Evolutionary conservation across 768 basidiomycete species (phyloP), one percentile per base, ranked within the genome.

Genomic region (Clathrus columnatus): DNA sequence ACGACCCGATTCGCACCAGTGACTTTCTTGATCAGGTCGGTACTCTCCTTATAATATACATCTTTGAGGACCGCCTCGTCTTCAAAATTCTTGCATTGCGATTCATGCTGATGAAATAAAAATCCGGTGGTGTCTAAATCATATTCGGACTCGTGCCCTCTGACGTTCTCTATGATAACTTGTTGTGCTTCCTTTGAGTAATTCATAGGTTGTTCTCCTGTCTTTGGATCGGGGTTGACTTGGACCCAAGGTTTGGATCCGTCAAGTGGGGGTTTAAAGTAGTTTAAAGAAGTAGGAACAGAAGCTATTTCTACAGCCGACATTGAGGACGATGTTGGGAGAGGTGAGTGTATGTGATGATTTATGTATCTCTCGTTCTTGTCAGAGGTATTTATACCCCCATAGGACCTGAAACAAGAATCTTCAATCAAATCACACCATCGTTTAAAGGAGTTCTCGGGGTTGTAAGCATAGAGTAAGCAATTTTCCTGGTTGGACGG

Each of bases 71-170:
- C 72, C 17, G 64, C 61, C 8, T 73, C 69, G 29, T 71, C 62
- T 2, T 57, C 44, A 61, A 77, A 77, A 29, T 48, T 26, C 16
- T 6, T 47, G 24, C 32, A 47, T 18, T n/a, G 2, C 28, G 58
- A 54, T 2, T 60, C 59, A 43, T 71, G 65, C 30, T 59, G 64
- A 23, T 68, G 50, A 59, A 72, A 72, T 60, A 71, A 68, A 63
- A 78, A 78, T 18, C 77, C 77, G n/a, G 70, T 68, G 48, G 63
- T 62, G 51, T 77, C 75, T 1, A 64, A 52, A 16, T 62, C 45
- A 48, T 66, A 67, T 14, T 60, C 28, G 42, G 51, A 59, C 50
- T 72, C 72, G 24, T 69, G 65, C 1, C 70, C 70, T 16, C 70
- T 68, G 41, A 70, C 21, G 55, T 74, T 65, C 51, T 70, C 59